Conservation (phyloP, 2,329 filamentous ascomycete species). For the Graphilbum ipis-grandicollis region DNA sequence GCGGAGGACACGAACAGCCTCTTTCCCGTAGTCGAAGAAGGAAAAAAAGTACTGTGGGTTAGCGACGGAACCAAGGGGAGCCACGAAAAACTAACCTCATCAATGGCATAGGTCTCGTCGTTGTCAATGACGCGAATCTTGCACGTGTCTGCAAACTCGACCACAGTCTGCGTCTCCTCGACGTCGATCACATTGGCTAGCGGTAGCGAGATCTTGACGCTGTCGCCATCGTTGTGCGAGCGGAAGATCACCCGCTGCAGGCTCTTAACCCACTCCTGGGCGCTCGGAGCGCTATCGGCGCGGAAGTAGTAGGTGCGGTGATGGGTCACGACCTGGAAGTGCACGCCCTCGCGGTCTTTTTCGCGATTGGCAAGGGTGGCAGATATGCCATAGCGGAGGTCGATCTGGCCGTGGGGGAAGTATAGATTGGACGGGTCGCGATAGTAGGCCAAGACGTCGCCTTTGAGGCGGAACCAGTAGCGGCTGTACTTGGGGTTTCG, state of each 20-base stretch:
- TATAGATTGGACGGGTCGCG: slow-evolving; percentile 70
- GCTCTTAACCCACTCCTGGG: slow-evolving; percentile 91
- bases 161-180: slow-evolving; percentile 66
- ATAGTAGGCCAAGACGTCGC: slow-evolving; percentile 83
- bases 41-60: slow-evolving; percentile 71
- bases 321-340: slow-evolving; percentile 69
- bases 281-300: slow-evolving; percentile 73
- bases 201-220: slow-evolving; percentile 86
- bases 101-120: slow-evolving; percentile 84
- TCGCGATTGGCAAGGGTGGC: slow-evolving; percentile 49
- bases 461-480: slow-evolving; percentile 88
- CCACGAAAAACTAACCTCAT: slow-evolving; percentile 33
- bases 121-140: slow-evolving; percentile 88
- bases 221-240: slow-evolving; percentile 90
- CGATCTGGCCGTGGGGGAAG: slow-evolving; percentile 82
- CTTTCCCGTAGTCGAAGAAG: slow-evolving; percentile 74
- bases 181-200: slow-evolving; percentile 82
- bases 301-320: slow-evolving; percentile 73
- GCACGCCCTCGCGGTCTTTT: slow-evolving; percentile 58
- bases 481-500: slow-evolving; percentile 75
- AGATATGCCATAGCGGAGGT: slow-evolving; percentile 79
- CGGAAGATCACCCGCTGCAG: slow-evolving; percentile 90
- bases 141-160: slow-evolving; percentile 84
- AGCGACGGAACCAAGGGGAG: not conserved
- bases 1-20: slow-evolving; percentile 65